phyloP scores from a whole-genome alignment of 2,329 filamentous ascomycete species.

The Penicillium sp. region DNA sequence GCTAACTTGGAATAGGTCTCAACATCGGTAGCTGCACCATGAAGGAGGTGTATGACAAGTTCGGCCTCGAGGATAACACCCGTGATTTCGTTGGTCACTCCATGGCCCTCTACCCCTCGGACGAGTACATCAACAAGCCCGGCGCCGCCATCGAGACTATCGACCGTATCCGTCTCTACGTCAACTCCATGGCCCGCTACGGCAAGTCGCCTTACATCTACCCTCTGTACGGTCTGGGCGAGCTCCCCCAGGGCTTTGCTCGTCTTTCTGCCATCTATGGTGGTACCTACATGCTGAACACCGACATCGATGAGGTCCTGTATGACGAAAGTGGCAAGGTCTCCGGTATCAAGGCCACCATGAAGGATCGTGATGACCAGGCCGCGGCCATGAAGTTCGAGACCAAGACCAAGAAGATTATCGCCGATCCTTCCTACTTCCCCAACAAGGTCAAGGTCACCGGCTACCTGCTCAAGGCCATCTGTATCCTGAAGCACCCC shows the following conservation, averaged over 20 bases:
- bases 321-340: constrained; percentile 81
- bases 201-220: constrained; percentile 99
- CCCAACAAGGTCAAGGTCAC: constrained; percentile 83
- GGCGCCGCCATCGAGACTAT: constrained; percentile 84
- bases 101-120: constrained; percentile 94
- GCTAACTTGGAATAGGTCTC: constrained; percentile 65
- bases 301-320: constrained; percentile 84
- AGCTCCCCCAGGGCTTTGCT: constrained; percentile 96
- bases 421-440: constrained; percentile 98
- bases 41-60: constrained; percentile 99
- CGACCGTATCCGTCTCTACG: constrained; percentile 91
- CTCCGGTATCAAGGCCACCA: constrained; percentile 95
- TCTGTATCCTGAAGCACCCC: constrained; percentile 96
- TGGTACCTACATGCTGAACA: constrained; percentile 99
- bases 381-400: constrained; percentile 84
- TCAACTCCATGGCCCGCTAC: constrained; percentile 95
- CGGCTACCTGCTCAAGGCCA: constrained; percentile 91
- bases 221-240: constrained; percentile 94
- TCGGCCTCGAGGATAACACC: constrained; percentile 85
- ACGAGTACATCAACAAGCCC: constrained; percentile 77
- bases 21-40: constrained; percentile 81
- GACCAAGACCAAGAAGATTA: constrained; percentile 94
- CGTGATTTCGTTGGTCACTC: constrained; percentile 97
- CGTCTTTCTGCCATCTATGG: constrained; percentile 98
- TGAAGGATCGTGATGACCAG: constrained; percentile 81